Evolutionary conservation across 768 basidiomycete species (phyloP), one percentile per base, ranked within the genome.

Genomic region (Trametes coccinea): DNA sequence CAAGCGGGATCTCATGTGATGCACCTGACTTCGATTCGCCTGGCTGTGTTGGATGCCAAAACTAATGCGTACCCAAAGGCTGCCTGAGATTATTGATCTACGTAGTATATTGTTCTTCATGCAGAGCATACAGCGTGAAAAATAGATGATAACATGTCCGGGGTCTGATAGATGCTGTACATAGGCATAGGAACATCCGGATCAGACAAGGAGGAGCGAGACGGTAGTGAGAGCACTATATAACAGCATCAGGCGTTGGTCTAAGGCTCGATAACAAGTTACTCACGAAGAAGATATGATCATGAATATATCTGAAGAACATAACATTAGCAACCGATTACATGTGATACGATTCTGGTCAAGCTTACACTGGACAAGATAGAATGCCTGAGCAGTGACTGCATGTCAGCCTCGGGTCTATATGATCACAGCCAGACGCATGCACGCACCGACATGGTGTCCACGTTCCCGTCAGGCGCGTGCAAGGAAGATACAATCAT

Each of bases 401-500:
- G 30, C 30, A 39, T 46, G n/a, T 33, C 9, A 11, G 16, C 31
- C 16, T 14, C 31, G 54, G 6, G 22, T 22, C 22, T 22, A 37
- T 22, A 22, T 22, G 22, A 34, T 41, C 31, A 3, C 3, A 30
- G 22, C 14, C 34, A 50, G 43, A 33, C 10, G 34, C 34, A 29
- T 27, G 11, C 13, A 71, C 72, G n/a, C 51, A 75, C 74, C 11
- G 79, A 71, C 3, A 82, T 71, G 7, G 79, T 80, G 62, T 82
- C 77, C 5, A 77, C 74, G 13, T 74, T 69, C 22, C 80, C 80
- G 50, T 76, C 77, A 0, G 80, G 79, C 14, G 80, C 75, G 59
- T 79, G 79, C 50, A 81, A 63, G 45, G 77, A 77, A 5, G 79
- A 75, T 8, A 79, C 72, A 50, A 80, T 77, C 48, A 80, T 69